Evolutionary conservation across 1,284 basidiomycete genomes (phyloP).

Genomic region (Leccinum solheimii): DNA sequence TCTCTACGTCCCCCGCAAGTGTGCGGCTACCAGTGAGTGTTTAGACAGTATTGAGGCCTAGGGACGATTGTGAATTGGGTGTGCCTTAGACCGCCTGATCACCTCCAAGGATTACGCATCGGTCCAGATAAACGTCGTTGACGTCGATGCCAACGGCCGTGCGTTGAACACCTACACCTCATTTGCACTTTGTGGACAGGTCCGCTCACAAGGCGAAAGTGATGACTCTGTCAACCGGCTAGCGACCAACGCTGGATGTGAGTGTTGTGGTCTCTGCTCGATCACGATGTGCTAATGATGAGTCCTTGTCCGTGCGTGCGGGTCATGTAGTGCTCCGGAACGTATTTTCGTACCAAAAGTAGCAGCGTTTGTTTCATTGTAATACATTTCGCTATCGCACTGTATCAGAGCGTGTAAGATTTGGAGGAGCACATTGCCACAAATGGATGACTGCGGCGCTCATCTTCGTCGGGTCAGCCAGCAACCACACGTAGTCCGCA

Average conservation of each 20-base stretch:
- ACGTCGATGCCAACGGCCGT: slow-evolving; percentile 93
- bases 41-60: slow-evolving; percentile 1
- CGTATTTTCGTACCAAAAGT: slow-evolving; percentile 79
- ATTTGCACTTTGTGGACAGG: slow-evolving; percentile 93
- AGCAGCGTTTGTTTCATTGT: slow-evolving; percentile 29
- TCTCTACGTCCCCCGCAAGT: slow-evolving; percentile 99
- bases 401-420: slow-evolving; percentile 7
- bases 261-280: slow-evolving; percentile 43
- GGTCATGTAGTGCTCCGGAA: slow-evolving; percentile 62
- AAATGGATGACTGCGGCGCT: slow-evolving; percentile 21
- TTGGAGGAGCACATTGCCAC: slow-evolving; percentile 23
- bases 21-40: slow-evolving; percentile 88
- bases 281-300: slow-evolving; percentile 3
- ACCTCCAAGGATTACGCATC: slow-evolving; percentile 99
- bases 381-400: slow-evolving; percentile 11
- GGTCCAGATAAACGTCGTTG: slow-evolving; percentile 93
- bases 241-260: slow-evolving; percentile 93
- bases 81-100: slow-evolving; percentile 81
- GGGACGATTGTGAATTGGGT: slow-evolving; percentile 6
- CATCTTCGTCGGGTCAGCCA: slow-evolving; percentile 3
- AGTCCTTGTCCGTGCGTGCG: slow-evolving; percentile 8
- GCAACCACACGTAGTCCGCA: slow-evolving; percentile 11
- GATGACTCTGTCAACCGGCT: slow-evolving; percentile 98
- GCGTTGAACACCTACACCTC: slow-evolving; percentile 86
- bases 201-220: slow-evolving; percentile 93